phyloP scores from a whole-genome alignment of 148 eudicot species.

The Diospyros lotus region DNA sequence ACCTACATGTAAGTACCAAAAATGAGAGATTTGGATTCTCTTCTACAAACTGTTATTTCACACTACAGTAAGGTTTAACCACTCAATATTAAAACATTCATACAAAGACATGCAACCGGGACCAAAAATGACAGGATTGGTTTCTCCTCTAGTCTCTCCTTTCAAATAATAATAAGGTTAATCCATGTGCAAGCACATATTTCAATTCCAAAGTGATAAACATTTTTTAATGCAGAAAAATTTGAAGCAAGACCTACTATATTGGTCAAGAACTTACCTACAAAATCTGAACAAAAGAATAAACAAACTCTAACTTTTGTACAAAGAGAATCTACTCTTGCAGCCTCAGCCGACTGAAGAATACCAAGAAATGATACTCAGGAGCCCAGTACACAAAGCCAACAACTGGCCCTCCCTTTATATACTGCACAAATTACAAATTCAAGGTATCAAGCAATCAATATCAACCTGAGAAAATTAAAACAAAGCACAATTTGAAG shows the following conservation, averaged over 20 bases:
- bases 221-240: neutral
- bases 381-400: constrained; percentile 97
- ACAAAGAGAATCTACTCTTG: constrained; percentile 39
- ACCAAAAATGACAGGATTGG: too few species aligned
- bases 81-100: neutral
- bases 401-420: constrained; percentile 86
- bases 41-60: neutral
- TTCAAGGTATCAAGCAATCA: constrained; percentile 5
- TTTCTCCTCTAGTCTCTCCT: too few species aligned
- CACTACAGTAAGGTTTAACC: neutral
- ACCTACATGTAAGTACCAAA: neutral
- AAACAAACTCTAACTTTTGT: constrained; percentile 15
- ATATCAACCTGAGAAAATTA: neutral
- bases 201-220: neutral
- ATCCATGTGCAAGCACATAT: neutral
- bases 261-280: constrained; percentile 18
- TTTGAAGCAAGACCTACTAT: neutral
- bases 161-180: too few species aligned
- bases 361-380: constrained; percentile 78
- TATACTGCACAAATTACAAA: constrained; percentile 48
- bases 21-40: neutral
- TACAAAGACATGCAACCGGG: neutral
- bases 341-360: constrained; percentile 82
- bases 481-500: neutral
- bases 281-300: constrained; percentile 20